phyloP scores from a whole-genome alignment of 2,329 filamentous ascomycete species.

The Fusarium sambucinum region DNA sequence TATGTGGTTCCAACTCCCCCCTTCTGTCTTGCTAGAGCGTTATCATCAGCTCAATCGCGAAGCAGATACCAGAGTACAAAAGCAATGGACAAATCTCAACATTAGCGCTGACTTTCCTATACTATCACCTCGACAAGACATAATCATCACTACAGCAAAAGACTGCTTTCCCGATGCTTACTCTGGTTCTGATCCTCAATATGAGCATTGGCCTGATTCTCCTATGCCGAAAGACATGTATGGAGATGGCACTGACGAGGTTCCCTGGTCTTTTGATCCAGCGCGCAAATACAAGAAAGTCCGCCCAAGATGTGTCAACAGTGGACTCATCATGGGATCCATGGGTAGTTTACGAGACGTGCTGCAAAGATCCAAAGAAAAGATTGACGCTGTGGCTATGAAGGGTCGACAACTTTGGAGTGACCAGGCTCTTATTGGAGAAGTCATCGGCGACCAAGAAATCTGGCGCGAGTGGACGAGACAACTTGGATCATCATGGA shows the following conservation, averaged over 20 bases:
- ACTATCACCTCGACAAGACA: slow-evolving; percentile 49
- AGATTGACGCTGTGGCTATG: slow-evolving; percentile 46
- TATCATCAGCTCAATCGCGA: slow-evolving; percentile 53
- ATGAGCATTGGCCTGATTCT: slow-evolving; percentile 54
- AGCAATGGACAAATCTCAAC: slow-evolving; percentile 41
- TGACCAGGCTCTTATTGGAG: slow-evolving; percentile 54
- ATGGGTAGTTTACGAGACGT: slow-evolving; percentile 48
- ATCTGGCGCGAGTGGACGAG: slow-evolving; percentile 53
- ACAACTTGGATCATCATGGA: slow-evolving; percentile 50
- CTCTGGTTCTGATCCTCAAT: slow-evolving; percentile 53
- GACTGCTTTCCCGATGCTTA: slow-evolving; percentile 52
- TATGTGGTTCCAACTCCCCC: slow-evolving; percentile 56
- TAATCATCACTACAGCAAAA: slow-evolving; percentile 53
- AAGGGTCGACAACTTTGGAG: slow-evolving; percentile 55
- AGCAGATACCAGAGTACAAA: slow-evolving; percentile 48
- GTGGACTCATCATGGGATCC: slow-evolving; percentile 54
- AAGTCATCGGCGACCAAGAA: slow-evolving; percentile 56
- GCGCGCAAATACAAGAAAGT: slow-evolving; percentile 52
- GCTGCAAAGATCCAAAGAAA: slow-evolving; percentile 47
- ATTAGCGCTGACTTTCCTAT: slow-evolving; percentile 46
- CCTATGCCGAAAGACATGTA: slow-evolving; percentile 53
- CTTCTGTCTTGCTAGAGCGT: slow-evolving; percentile 53
- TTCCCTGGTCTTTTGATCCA: slow-evolving; percentile 48
- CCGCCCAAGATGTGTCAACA: slow-evolving; percentile 53
- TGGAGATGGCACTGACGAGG: slow-evolving; percentile 50